phyloP scores from a whole-genome alignment of 345 rosid species.

The Cardamine occulta region DNA sequence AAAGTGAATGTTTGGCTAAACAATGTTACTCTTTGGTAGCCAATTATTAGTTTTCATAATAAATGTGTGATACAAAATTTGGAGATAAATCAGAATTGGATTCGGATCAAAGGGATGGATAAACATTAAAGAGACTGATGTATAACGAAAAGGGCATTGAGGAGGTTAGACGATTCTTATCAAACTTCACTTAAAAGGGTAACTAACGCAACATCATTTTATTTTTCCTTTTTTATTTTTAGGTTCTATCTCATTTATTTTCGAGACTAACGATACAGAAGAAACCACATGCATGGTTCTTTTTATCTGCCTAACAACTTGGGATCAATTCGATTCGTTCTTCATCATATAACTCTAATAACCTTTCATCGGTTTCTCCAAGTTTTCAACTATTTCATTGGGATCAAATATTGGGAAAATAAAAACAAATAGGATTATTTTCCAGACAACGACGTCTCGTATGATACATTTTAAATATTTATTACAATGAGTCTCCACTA shows the following conservation, averaged over 20 bases:
- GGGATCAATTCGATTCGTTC: not conserved
- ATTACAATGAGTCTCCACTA: conserved; percentile 5
- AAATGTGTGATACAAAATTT: conserved; percentile 3
- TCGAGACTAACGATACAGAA: conserved; percentile 1
- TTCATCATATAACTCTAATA: not conserved
- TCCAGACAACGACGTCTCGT: not conserved
- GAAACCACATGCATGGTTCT: conserved; percentile 1
- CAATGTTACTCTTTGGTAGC: too few relatives aligned
- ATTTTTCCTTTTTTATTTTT: not conserved
- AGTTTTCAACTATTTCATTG: not conserved
- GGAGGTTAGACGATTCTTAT: conserved; percentile 42
- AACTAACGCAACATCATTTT: conserved; percentile 30
- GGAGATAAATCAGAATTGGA: conserved; percentile 18
- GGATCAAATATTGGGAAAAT: not conserved
- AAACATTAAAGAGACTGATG: conserved; percentile 8
- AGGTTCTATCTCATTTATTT: not conserved
- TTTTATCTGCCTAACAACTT: conserved; percentile 23
- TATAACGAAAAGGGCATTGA: conserved; percentile 36
- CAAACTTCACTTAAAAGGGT: conserved; percentile 43
- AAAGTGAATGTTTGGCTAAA: not conserved
- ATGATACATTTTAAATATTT: not conserved
- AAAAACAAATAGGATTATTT: not conserved
- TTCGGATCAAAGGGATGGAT: conserved; percentile 26
- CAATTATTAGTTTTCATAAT: not conserved
- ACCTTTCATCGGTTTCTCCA: not conserved